A percentile compares a stretch with the other conserved stretches of the same genome.
Evolutionary conservation across 352 stramenopile species (phyloP).

Genomic region (Hyaloperonospora arabidopsidis): DNA sequence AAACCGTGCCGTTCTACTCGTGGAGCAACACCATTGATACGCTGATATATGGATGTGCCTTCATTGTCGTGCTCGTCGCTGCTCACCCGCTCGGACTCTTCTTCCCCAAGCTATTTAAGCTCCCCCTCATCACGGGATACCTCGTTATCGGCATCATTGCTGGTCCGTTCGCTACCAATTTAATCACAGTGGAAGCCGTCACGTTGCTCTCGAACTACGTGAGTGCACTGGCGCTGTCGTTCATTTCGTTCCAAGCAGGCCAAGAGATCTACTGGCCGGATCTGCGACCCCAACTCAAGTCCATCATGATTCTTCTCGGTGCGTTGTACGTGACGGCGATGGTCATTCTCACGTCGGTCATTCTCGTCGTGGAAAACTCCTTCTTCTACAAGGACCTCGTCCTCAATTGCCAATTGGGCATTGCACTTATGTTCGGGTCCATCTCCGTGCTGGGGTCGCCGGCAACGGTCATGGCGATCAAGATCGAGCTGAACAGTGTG

Average conservation of each 20-base stretch:
- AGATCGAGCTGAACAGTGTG: constrained; percentile 69
- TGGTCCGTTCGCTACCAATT: constrained; percentile 22
- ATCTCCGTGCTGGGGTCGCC: constrained; percentile 62
- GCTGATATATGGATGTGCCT: constrained; percentile 37
- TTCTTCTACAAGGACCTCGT: constrained; percentile 59
- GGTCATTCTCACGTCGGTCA: constrained; percentile 37
- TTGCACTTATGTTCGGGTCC: constrained; percentile 66
- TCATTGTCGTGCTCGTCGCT: constrained; percentile 45
- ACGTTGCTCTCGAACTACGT: constrained; percentile 32
- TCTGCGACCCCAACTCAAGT: constrained; percentile 50
- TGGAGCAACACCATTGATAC: constrained; percentile 35
- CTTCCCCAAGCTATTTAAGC: constrained; percentile 23
- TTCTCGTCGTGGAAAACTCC: constrained; percentile 34
- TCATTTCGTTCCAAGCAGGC: constrained; percentile 69
- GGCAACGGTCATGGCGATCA: constrained; percentile 67
- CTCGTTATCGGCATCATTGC: constrained; percentile 22
- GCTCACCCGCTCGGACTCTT: constrained; percentile 21
- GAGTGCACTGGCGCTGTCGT: constrained; percentile 56
- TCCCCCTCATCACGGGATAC: constrained; percentile 21
- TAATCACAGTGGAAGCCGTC: constrained; percentile 15
- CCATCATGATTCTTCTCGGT: constrained; percentile 43
- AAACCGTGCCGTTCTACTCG: constrained; percentile 37
- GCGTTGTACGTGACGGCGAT: constrained; percentile 43
- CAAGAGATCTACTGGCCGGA: constrained; percentile 70
- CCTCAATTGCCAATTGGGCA: constrained; percentile 45